Base-by-base conservation (phyloP, 257 asterid species). In the Dorcoceras hygrometricum region DNA sequence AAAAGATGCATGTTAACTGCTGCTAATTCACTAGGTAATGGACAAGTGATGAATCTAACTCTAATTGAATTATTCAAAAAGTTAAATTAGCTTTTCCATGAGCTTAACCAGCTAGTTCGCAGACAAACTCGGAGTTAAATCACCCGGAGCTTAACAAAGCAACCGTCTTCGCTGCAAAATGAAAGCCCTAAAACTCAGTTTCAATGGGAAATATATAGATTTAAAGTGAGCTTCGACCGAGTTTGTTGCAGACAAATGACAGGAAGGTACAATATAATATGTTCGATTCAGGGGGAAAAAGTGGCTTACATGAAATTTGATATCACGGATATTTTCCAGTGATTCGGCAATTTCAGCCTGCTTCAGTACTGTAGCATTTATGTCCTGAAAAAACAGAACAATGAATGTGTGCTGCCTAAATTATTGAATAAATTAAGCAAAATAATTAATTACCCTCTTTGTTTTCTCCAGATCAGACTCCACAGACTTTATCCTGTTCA, bases 391-490 rank as follows among this genome's bases (percentile, higher is more conserved):
- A 76, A 60, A 59, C 18, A 62, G 12, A 59, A n/a, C 29, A 55
- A 65, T 50, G 14, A 61, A 18, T 73, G 65, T 31, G 16, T 51
- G 19, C 19, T 63, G 59, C 54, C 67, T 64, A 66, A 71, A 18
- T 28, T 59, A 11, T 59, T 20, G 34, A 31, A 73, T 23, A 65
- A 8, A 36, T 23, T 14, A 43, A 74, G 34, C 58, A 76, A 3
- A 59, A 28, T 39, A 24, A 57, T 28, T 12, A 32, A 68, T 78
- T 83, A 88, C 98, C 89, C 84, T 80, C 77, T 93, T 93, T 65
- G 98, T 93, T 67, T 86, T 86, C 71, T 84, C 90, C 59, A 93
- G 96, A 74, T 93, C 98, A 67, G 54, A 65, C 77, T 93, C 98
- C 14, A 90, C 87, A 22, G 73, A 79, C 84, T 87, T 90, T 73